Evolutionary conservation across 176 grass and related monocot species (phyloP), one percentile per base, ranked within the genome.

Genomic region (Juncus effusus): DNA sequence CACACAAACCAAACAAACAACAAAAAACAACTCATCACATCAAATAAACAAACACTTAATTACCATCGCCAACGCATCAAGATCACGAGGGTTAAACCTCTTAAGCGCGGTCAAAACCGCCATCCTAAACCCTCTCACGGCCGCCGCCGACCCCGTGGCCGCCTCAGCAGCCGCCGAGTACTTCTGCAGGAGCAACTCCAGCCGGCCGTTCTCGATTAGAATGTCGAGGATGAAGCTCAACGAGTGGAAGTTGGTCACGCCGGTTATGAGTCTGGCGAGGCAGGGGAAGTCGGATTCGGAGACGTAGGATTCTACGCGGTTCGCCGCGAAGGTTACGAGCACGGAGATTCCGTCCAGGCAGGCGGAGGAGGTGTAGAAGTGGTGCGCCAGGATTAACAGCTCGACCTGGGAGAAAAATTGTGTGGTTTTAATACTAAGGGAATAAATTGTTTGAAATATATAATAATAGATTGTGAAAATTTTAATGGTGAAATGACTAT

Each of bases 171-270:
- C 80, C 28, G 68, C 68, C 49, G 88, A 97, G 51, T 97, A 97
- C 49, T 86, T 97, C 53, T 89, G 82, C 74, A 97, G 88, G 45
- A 97, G 80, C 67, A 97, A 76, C 56, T 89, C 88, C 58, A 97
- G 77, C 62, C 91, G 85, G 0, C 85, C 87, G 86, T 88, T 89
- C 58, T 92, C 93, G 70, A 97, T 88, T 16, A 97, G 88, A 70
- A 97, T 97, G 51, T 84, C 85, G 63, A 97, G 88, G 76, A 97
- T 91, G 77, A 97, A 97, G 80, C 81, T 88, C 74, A 97, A 79
- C 45, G 93, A 90, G 80, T 86, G 82, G 76, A 92, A 97, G 81
- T 97, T 97, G 84, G 77, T 86, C 53, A 91, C 93, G 83, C 93
- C 93, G 74, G 93, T 97, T 60, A 97, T 91, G 51, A 91, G 75